Base-by-base conservation (phyloP, 2,329 filamentous ascomycete genomes). In the Trichoderma sp. region DNA sequence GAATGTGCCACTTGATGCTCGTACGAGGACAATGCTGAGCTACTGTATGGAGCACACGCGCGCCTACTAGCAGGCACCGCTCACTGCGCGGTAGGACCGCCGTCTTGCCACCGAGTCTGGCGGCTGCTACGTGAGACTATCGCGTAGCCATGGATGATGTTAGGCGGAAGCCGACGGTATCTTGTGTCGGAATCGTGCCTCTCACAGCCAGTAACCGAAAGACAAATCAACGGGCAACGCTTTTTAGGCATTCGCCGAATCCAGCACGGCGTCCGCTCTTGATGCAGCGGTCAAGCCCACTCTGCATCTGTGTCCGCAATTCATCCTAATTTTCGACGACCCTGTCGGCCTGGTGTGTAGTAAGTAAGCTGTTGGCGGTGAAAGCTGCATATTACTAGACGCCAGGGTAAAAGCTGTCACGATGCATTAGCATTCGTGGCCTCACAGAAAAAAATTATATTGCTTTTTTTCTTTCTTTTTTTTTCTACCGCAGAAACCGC, bases 251-350 rank as follows among this genome's bases (percentile, higher is more conserved):
- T 56, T 38, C 53, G 35, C 67, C 67, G 67, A 62, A 33, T 59
- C 35, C 31, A 69, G 27, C 33, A 18, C 21, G 24, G 62, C 66
- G 33, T 29, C 33, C 21, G 53, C 21, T n/a, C n/a, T 63, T 6
- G 45, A 35, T 41, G 33, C 72, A 67, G 60, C 38, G 69, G 69
- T 56, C 59, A 73, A 73, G 69, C 69, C 59, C 59, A 24, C n/a
- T 56, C 21, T 12, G 33, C 53, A 33, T 27, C 63, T 24, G 27
- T 21, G 29, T 24, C 38, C 69, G 56, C 69, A 45, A 45, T 45
- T 66, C 31, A 38, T 59, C 45, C 53, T 29, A 45, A 62, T 45
- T 60, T 31, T 62, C 67, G 18, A 60, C 33, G 50, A 59, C 66
- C 66, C 66, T 69, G 50, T 41, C 33, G 31, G 16, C 66, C 38